Percentiles rank a stretch among this genome's conserved stretches.
Conservation (phyloP, 73 alveolate species). For the Durusdinium trenchii region DNA sequence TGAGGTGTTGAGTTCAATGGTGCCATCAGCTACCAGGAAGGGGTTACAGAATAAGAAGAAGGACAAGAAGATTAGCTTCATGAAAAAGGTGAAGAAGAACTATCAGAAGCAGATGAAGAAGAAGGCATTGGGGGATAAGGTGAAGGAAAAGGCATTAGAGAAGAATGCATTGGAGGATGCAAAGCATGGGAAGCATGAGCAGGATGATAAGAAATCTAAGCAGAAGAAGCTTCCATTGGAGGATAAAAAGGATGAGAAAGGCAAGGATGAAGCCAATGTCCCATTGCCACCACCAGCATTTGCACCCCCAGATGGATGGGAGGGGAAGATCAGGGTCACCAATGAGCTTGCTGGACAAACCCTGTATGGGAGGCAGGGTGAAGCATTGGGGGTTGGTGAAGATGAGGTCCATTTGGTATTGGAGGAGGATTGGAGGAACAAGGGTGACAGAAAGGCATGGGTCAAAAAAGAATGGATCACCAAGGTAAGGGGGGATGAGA, state of each 20-base stretch:
- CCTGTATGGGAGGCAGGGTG: too few species aligned
- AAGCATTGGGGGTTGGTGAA: neutral
- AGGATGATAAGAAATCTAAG: too few species aligned
- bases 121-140: neutral
- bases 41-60: neutral
- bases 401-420: neutral
- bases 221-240: too few species aligned
- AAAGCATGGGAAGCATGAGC: too few species aligned
- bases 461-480: neutral
- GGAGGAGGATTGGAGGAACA: neutral
- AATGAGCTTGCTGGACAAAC: neutral
- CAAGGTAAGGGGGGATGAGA: too few species aligned
- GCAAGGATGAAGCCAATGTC: neutral
- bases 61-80: neutral
- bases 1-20: neutral
- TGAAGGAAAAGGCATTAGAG: too few species aligned
- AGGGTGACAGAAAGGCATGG: neutral
- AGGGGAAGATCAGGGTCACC: neutral
- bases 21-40: neutral
- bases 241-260: neutral
- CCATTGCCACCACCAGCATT: neutral
- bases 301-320: neutral
- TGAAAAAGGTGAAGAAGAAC: neutral
- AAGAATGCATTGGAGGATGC: too few species aligned
- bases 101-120: neutral